A percentile compares a stretch with the other conserved stretches of the same genome.
Evolutionary conservation across 2,329 filamentous ascomycete genomes (phyloP).

Genomic region (Hypomyces rosellus): DNA sequence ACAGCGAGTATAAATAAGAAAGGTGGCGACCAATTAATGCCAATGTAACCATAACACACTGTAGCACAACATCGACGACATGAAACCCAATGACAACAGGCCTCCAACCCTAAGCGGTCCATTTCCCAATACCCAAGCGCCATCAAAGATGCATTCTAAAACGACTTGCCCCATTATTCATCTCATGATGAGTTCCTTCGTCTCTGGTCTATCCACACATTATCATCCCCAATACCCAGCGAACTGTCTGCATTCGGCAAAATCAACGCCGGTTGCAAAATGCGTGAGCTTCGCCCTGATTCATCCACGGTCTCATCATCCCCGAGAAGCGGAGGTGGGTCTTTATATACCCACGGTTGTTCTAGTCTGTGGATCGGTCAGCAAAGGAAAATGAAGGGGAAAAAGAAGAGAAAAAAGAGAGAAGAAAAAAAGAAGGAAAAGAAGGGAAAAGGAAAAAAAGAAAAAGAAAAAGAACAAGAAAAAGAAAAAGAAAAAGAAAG

Average conservation of each 20-base stretch:
- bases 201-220: slow-evolving; percentile 29
- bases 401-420: too few relatives aligned
- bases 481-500: too few relatives aligned
- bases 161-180: not conserved
- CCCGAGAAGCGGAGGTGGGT: slow-evolving; percentile 35
- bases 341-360: slow-evolving; percentile 62
- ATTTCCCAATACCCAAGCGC: not conserved
- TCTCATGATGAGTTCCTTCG: slow-evolving; percentile 3
- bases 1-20: not conserved
- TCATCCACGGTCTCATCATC: slow-evolving; percentile 21
- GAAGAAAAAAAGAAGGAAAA: too few relatives aligned
- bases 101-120: not conserved
- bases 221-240: slow-evolving; percentile 34
- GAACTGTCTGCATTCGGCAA: slow-evolving; percentile 29
- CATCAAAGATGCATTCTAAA: not conserved
- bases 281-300: slow-evolving; percentile 7
- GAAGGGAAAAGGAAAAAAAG: too few relatives aligned
- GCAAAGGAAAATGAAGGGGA: too few relatives aligned
- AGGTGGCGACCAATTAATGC: not conserved
- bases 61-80: not conserved
- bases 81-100: not conserved
- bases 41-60: not conserved
- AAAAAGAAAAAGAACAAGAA: too few relatives aligned
- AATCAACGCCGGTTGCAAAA: slow-evolving; percentile 18
- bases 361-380: slow-evolving; percentile 43